Evolutionary conservation across 106 monocot genomes (phyloP).

Genomic region (Dioscorea alata): DNA sequence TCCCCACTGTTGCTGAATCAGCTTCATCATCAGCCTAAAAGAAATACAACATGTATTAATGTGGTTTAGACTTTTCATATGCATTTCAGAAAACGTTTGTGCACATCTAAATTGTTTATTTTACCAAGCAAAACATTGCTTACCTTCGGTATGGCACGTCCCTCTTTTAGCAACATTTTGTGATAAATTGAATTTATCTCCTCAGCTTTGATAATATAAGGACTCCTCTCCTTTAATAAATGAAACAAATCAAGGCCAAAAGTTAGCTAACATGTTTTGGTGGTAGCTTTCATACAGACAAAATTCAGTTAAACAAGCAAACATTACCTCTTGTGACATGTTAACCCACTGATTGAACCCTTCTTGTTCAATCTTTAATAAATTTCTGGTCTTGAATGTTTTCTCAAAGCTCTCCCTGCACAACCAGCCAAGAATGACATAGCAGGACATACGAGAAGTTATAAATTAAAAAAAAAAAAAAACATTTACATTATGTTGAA

Average conservation of each 20-base stretch:
- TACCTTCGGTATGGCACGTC: no score
- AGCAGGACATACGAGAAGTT: no score
- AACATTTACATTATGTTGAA: no score
- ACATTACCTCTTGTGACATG: conserved; percentile 31
- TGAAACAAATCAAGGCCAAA: not conserved
- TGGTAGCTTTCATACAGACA: not conserved
- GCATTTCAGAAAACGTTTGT: no score
- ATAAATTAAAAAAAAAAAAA: no score
- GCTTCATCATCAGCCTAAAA: conserved; percentile 28
- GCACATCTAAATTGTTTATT: no score
- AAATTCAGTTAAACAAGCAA: not conserved
- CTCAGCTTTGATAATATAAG: conserved; percentile 26
- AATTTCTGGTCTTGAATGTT: conserved; percentile 7
- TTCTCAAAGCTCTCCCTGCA: conserved; percentile 30
- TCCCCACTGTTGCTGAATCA: conserved; percentile 17
- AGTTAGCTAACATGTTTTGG: not conserved
- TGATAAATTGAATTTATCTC: conserved; percentile 22
- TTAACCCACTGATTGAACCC: conserved; percentile 34
- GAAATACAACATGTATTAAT: not conserved
- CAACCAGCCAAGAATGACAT: no score
- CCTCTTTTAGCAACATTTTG: conserved; percentile 15
- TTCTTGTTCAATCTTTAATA: conserved; percentile 19
- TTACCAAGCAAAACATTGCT: no score
- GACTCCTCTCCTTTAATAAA: conserved; percentile 31
- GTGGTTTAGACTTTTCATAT: no score